Percentiles rank a stretch among this genome's conserved stretches.
Evolutionary conservation across 2,329 filamentous ascomycete species (phyloP).

Genomic region (Chaetomium globosum): DNA sequence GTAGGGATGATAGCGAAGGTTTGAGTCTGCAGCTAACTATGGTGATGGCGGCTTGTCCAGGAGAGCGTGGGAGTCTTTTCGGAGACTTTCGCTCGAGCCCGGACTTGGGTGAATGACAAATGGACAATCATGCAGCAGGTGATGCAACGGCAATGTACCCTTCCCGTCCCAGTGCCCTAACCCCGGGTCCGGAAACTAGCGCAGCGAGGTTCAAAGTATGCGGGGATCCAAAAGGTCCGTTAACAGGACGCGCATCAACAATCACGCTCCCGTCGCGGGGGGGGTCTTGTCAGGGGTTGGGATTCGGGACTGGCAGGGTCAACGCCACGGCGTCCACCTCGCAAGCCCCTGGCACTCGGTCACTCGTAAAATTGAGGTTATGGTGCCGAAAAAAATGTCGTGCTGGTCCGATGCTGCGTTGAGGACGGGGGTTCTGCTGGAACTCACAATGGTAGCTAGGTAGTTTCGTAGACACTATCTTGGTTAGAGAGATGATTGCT

Average conservation of each 20-base stretch:
- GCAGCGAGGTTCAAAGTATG: background rate
- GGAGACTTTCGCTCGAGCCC: background rate
- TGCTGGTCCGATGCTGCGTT: too few species aligned
- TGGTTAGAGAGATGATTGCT: background rate
- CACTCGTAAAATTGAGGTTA: background rate
- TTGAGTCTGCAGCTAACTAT: too few species aligned
- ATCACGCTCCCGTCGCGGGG: background rate
- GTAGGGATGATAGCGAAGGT: background rate
- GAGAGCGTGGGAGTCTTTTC: background rate
- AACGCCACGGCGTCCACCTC: background rate
- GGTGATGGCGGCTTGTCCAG: too few species aligned
- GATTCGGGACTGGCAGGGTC: background rate
- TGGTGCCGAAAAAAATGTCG: background rate
- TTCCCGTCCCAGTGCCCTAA: constrained; percentile 18
- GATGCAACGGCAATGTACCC: constrained; percentile 20
- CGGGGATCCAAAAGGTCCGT: background rate
- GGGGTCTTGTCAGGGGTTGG: background rate
- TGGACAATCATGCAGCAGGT: constrained; percentile 5
- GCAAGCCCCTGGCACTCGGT: background rate
- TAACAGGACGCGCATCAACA: background rate
- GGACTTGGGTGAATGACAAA: background rate
- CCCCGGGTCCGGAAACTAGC: constrained; percentile 15
- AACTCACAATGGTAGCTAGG: too few species aligned
- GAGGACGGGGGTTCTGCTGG: too few species aligned
- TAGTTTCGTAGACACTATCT: too few species aligned